Evolutionary conservation across 2,329 filamentous ascomycete species (phyloP), one percentile per base, ranked within the genome.

Genomic region (Penicillium decumbens): DNA sequence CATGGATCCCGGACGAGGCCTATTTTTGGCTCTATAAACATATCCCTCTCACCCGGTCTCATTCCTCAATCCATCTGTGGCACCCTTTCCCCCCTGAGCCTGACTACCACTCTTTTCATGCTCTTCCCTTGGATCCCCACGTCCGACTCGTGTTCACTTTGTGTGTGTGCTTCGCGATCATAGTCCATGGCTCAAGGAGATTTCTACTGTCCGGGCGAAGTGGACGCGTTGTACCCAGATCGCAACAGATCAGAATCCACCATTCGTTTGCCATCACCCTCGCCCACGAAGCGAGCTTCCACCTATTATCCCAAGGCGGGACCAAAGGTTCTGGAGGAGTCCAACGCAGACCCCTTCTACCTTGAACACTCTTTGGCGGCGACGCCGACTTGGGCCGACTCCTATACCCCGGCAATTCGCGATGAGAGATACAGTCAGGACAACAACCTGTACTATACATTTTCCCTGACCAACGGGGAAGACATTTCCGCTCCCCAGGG

Each of bases 151-250:
- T 50, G 40, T 43, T 45, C 41, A 41, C 54, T 27, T 41, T 46
- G 47, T 50, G 50, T 54, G 53, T 55, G 51, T 52, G 37, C 42
- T 18, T 57, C 53, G 53, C 53, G 58, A 63, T 50, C 58, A 58
- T 53, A 67, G 64, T 64, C 64, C 66, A 71, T 71, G 68, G 68
- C 66, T 67, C 58, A 58, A 64, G 61, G 64, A 61, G 64, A 62
- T 51, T 43, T 57, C 55, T 57, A 62, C 51, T 56, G 63, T 59
- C 60, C 66, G 49, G 62, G 66, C 58, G 65, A 67, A 50, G 57
- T 66, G 54, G 63, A 65, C 59, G 64, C 60, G 56, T 58, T 64
- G 49, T 59, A 61, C 43, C 59, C 60, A 50, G 60, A 61, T 49
- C 58, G 58, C 38, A 69, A 66, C 43, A 58, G 59, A 61, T 67